These are phyloP conservation scores for Mycena galopus DNA, from an alignment of 768 basidiomycete species.

Conservation along the genomic window DNA sequence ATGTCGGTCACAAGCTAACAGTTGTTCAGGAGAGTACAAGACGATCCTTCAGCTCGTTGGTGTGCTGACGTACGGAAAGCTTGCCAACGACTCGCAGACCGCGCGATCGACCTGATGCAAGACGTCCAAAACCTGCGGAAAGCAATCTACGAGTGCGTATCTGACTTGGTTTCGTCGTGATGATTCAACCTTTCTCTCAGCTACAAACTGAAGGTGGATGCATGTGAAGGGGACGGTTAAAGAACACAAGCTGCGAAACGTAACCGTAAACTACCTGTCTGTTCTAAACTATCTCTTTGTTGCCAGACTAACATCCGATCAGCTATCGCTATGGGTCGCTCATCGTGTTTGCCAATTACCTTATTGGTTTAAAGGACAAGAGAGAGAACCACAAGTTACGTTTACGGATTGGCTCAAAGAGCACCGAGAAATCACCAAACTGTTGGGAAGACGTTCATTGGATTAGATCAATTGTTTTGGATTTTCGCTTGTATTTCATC, in stretches of 20 bases:
- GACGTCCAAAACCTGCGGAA: slow-evolving; percentile 97
- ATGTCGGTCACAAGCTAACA: not conserved
- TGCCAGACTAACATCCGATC: slow-evolving; percentile 18
- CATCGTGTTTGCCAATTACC: slow-evolving; percentile 95
- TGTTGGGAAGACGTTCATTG: slow-evolving; percentile 76
- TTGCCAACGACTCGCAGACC: slow-evolving; percentile 92
- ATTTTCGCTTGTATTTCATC: not conserved
- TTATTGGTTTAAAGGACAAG: slow-evolving; percentile 75
- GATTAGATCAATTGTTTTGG: slow-evolving; percentile 55
- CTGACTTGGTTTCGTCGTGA: not conserved
- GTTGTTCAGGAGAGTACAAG: slow-evolving; percentile 90
- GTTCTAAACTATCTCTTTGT: slow-evolving; percentile 35
- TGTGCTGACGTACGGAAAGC: slow-evolving; percentile 91
- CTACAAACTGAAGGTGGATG: slow-evolving; percentile 92
- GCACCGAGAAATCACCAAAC: slow-evolving; percentile 86
- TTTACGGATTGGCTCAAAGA: slow-evolving; percentile 89
- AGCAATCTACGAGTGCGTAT: slow-evolving; percentile 91
- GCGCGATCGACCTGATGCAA: slow-evolving; percentile 92
- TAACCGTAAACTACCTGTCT: slow-evolving; percentile 92
- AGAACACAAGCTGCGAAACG: slow-evolving; percentile 76
- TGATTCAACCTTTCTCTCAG: slow-evolving; percentile 53
- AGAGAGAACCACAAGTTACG: slow-evolving; percentile 54
- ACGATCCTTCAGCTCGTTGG: slow-evolving; percentile 94
- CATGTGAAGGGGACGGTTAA: slow-evolving; percentile 85
- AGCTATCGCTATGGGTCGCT: slow-evolving; percentile 92